Evolutionary conservation across 805 yeast species (phyloP), one percentile per base, ranked within the genome.

Genomic region (Brettanomyces bruxellensis): DNA sequence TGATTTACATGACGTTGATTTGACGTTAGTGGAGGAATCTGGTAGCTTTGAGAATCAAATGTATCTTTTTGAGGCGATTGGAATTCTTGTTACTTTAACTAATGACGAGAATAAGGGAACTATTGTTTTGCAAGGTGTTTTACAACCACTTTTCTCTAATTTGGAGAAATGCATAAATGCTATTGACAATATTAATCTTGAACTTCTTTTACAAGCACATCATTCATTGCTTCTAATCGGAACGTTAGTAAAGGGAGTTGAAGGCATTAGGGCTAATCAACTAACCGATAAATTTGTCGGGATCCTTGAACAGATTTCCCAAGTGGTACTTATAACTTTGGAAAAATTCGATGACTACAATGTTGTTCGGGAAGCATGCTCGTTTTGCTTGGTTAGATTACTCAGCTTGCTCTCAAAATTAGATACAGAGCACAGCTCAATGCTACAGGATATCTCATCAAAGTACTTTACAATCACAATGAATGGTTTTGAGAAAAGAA

Each of bases 161-260:
- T 68, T 90, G 52, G 90, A 88, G 60, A 67, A 68, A 23, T 80
- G 88, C 56, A 78, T 87, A 46, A 61, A 65, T 28, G 58, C 50
- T 34, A 55, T 60, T 3, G 60, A 65, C 4, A 58, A 54, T 18
- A 56, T 68, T 25, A 45, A 46, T 24, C 30, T 46, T 35, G 70
- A 70, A 25, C 67, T 72, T 35, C 72, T 83, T 2, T 64, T 86
- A 40, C 93, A 87, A 59, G 83, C 88, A 3, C 96, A 93, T 62
- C 97, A 91, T 60, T 75, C 82, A 34, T 66, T 93, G 43, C 78
- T 87, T 79, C 90, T 96, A 0, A 78, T 91, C 40, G 97, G 96
- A 40, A 87, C 96, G 0, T 74, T 90, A 57, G 83, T 89, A 3
- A 78, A 93, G 60, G 98, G 98, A 4, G 79, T 85, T 56, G 93